Base-by-base conservation (phyloP, 2,329 filamentous ascomycete species). In the Scedosporium aurantiacum region DNA sequence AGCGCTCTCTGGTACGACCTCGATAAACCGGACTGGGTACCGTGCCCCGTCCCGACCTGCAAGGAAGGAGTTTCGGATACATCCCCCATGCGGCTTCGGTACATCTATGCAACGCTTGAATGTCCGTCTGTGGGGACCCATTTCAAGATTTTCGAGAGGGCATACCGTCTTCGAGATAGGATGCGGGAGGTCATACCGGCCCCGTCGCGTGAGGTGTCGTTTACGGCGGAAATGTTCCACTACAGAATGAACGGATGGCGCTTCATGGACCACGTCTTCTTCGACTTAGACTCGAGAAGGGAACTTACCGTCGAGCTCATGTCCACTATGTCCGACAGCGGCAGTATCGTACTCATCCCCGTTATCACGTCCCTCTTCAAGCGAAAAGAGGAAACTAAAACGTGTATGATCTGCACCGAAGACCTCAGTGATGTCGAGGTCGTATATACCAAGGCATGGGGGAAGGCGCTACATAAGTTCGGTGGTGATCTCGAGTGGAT, bases 351-450 rank as follows among this genome's bases (percentile, higher is more conserved):
- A 7, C 18, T 14, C 21, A 23, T 61, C 12, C 59, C 59, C n/a
- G 32, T 61, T 3, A 16, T 61, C 50, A 61, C 32, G 1, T 56
- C 32, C 3, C 52, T 61, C 12, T 40, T 61, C 21, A 32, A 57
- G 12, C 60, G 52, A 14, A 18, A 47, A 25, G 1, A 21, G 2
- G 2, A 12, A n/a, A 3, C 25, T 6, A 52, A 54, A 10, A 63
- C 62, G 1, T 68, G 67, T 28, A 43, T 25, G 16, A 41, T 65
- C 23, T 68, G 67, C 59, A 27, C 57, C 10, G 61, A 64, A 47
- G 18, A 56, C 16, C 23, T 64, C 16, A 4, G 23, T 16, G 65
- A 67, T 40, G 18, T 63, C 37, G 40, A 61, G 5, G 57, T 61
- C 12, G 7, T 8, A 23, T n/a, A 47, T 1, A 60, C 55, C 21